Evolutionary conservation across 73 alveolate species (phyloP).

Genomic region (Paramecium caudatum): DNA sequence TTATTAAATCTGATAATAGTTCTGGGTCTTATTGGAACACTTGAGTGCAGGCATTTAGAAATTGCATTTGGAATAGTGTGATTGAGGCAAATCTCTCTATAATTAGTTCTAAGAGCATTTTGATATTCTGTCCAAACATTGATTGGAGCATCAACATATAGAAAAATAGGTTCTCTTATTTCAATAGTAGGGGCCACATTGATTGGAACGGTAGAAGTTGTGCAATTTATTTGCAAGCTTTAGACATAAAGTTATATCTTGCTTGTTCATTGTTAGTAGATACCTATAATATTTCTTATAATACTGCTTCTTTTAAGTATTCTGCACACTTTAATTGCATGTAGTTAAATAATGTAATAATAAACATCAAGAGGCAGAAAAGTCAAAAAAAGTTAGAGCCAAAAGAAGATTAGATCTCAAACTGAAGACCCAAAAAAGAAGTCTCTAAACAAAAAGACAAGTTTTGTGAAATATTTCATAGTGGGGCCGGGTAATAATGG

Average conservation of each 20-base stretch:
- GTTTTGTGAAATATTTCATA: background rate
- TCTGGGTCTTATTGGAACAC: background rate
- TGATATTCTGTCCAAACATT: conserved; percentile 27
- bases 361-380: conserved; percentile 51
- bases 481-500: conserved; percentile 69
- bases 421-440: conserved; percentile 66
- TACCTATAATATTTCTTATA: background rate
- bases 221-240: conserved; percentile 46
- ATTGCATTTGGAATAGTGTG: background rate
- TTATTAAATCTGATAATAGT: background rate
- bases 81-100: conserved; percentile 37
- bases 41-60: conserved; percentile 22
- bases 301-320: background rate
- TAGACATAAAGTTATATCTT: conserved; percentile 14
- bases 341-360: background rate
- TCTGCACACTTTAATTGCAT: conserved; percentile 25
- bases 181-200: conserved; percentile 21
- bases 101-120: conserved; percentile 2
- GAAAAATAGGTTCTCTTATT: conserved; percentile 20
- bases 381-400: conserved; percentile 27
- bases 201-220: conserved; percentile 12
- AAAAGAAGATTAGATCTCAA: conserved; percentile 14
- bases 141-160: conserved; percentile 46
- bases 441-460: background rate
- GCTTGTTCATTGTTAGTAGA: background rate